phyloP scores from a whole-genome alignment of 805 yeast species.

The Sugiyamaella chiloensis region DNA sequence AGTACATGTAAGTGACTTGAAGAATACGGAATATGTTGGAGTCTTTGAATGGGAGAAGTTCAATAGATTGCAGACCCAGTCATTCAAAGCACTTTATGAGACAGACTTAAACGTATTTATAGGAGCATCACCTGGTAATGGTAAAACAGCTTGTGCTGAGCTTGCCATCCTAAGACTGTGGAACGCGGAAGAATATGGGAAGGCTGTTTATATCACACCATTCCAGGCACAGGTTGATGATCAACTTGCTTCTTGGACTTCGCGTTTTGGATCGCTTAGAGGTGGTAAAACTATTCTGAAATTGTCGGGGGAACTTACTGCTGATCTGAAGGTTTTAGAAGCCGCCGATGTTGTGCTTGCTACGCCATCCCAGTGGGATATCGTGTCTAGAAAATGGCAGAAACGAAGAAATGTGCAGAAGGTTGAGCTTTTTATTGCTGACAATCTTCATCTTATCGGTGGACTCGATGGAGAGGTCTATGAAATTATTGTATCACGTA shows the following conservation, averaged over 20 bases:
- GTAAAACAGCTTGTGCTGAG: slow-evolving; percentile 70
- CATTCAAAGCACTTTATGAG: slow-evolving; percentile 56
- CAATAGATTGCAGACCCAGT: slow-evolving; percentile 74
- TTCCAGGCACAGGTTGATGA: slow-evolving; percentile 52
- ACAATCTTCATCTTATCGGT: slow-evolving; percentile 69
- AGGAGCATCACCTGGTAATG: slow-evolving; percentile 74
- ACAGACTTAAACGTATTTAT: slow-evolving; percentile 58
- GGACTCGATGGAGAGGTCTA: slow-evolving; percentile 58
- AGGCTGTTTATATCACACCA: slow-evolving; percentile 72
- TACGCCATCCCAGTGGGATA: slow-evolving; percentile 77
- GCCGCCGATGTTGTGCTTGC: slow-evolving; percentile 65
- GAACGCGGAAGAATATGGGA: slow-evolving; percentile 58
- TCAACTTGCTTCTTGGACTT: slow-evolving; percentile 49
- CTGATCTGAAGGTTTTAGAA: slow-evolving; percentile 55
- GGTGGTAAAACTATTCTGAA: slow-evolving; percentile 58
- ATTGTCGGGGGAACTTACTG: slow-evolving; percentile 53
- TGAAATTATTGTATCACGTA: slow-evolving; percentile 67
- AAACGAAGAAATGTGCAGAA: slow-evolving; percentile 63
- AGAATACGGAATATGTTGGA: slow-evolving; percentile 45
- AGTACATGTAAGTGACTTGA: slow-evolving; percentile 48
- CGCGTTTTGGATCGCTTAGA: slow-evolving; percentile 33
- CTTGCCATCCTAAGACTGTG: slow-evolving; percentile 70
- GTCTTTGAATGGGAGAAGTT: slow-evolving; percentile 52
- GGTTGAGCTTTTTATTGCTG: slow-evolving; percentile 67
- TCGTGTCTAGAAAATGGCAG: slow-evolving; percentile 77